phyloP scores from a whole-genome alignment of 2,329 filamentous ascomycete species.

The Neonectria coccinea region DNA sequence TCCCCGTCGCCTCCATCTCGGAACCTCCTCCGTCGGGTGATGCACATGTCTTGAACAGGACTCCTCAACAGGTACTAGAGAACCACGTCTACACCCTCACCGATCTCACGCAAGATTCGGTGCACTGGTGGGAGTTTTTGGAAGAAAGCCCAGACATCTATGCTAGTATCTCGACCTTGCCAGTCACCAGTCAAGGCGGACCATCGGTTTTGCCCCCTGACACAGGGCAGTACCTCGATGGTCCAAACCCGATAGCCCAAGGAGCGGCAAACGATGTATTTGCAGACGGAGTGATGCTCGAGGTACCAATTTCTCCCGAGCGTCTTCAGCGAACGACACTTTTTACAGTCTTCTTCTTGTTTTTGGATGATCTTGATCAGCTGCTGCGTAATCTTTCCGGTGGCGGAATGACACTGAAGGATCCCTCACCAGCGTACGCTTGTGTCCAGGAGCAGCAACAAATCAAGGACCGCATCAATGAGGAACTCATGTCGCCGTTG shows the following conservation, averaged over 20 bases:
- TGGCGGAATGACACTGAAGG: neutral
- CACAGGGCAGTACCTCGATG: fast-evolving
- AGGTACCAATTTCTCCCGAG: fast-evolving
- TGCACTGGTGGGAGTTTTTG: neutral
- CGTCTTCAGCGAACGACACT: neutral
- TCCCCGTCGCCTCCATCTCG: neutral
- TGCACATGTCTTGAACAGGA: neutral
- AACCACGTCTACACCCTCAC: neutral
- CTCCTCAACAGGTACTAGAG: neutral
- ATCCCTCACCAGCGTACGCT: fast-evolving
- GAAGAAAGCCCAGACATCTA: neutral
- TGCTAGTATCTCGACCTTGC: fast-evolving
- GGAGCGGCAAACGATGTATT: no score
- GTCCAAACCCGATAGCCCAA: neutral
- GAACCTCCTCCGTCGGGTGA: neutral
- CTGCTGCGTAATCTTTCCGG: slow-evolving; percentile 20
- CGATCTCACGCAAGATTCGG: neutral
- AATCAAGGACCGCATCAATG: neutral
- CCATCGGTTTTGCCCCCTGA: neutral
- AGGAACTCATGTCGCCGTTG: fast-evolving
- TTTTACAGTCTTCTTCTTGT: neutral
- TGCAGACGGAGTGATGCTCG: neutral
- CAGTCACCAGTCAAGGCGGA: neutral
- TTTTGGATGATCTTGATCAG: neutral
- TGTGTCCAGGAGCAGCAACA: neutral